A percentile compares a stretch with the other conserved stretches of the same genome.
phyloP scores from a whole-genome alignment of 768 basidiomycete genomes.

The Lentinula sp. region DNA sequence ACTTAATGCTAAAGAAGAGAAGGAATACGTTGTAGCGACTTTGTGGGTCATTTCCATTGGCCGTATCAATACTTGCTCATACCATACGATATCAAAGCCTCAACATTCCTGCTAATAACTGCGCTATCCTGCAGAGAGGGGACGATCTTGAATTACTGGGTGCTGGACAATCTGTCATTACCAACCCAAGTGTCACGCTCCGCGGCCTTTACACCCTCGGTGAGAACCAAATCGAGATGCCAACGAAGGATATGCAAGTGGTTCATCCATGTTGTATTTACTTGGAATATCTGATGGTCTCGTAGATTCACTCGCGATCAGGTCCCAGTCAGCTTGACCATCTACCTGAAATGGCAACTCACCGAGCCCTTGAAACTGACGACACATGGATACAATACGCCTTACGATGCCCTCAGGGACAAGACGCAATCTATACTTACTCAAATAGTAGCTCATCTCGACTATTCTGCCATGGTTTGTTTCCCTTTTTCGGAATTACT shows the following conservation, averaged over 20 bases:
- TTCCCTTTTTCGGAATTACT: not conserved
- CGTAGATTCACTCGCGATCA: constrained; percentile 77
- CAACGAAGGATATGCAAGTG: constrained; percentile 75
- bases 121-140: constrained; percentile 77
- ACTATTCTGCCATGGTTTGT: constrained; percentile 38
- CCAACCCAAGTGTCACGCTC: constrained; percentile 76
- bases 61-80: not conserved
- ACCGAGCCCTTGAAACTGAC: constrained; percentile 57
- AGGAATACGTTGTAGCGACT: constrained; percentile 72
- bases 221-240: constrained; percentile 83
- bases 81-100: constrained; percentile 33
- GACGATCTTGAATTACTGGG: constrained; percentile 74
- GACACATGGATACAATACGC: constrained; percentile 79
- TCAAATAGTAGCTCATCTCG: constrained; percentile 77
- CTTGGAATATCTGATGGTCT: not conserved
- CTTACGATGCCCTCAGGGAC: constrained; percentile 66
- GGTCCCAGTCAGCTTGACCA: constrained; percentile 77
- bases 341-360: constrained; percentile 75
- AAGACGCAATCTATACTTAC: constrained; percentile 86
- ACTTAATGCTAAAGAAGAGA: constrained; percentile 32
- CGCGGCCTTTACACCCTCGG: constrained; percentile 77
- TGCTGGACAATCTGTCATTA: constrained; percentile 82
- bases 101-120: constrained; percentile 83
- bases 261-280: not conserved
- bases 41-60: constrained; percentile 43